Evolutionary conservation across 2,329 filamentous ascomycete species (phyloP), one percentile per base, ranked within the genome.

Genomic region (Pseudogymnoascus sp.): DNA sequence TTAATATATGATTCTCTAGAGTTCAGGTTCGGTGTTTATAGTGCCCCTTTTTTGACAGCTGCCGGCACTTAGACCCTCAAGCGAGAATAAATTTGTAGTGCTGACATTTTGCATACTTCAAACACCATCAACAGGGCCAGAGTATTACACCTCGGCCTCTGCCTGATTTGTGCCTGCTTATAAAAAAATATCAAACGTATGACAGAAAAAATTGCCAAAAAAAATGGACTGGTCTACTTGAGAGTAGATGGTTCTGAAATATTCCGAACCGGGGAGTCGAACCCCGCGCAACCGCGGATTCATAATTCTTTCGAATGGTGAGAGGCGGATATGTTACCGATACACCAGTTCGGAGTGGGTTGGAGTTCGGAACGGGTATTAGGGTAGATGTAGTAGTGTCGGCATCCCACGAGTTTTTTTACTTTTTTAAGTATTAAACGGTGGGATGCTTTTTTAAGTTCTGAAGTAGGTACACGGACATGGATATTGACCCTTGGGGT

Each of bases 201-300:
- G 23, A 47, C 4, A 11, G 26, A 26, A 37, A 60, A 63, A 61
- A 63, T 23, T 7, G 18, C n/a, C 23, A 63, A 63, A 63, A n/a
- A 63, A 61, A 61, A 42, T 34, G 3, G 62, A 63, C 54, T 45
- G 42, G 18, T 39, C 51, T 45, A 37, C 59, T 40, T 60, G 34
- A 40, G 34, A 57, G 37, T 61, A 45, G 62, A 61, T 63, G 62
- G 62, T 63, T 63, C 62, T 62, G 57, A 51, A 64, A 64, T 62
- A 63, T 60, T 64, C 63, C 63, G 63, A 64, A 64, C 60, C 63
- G 63, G 63, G 63, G 63, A 64, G 60, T 64, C 63, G 63, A 64
- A 64, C 63, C 63, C 63, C 63, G 63, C 63, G 63, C 63, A 62
- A 62, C 63, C 63, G 63, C 63, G 63, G 23, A 51, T 61, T 62